Conservation (phyloP, 2,329 filamentous ascomycete species). For the Pyrenophora seminiperda region DNA sequence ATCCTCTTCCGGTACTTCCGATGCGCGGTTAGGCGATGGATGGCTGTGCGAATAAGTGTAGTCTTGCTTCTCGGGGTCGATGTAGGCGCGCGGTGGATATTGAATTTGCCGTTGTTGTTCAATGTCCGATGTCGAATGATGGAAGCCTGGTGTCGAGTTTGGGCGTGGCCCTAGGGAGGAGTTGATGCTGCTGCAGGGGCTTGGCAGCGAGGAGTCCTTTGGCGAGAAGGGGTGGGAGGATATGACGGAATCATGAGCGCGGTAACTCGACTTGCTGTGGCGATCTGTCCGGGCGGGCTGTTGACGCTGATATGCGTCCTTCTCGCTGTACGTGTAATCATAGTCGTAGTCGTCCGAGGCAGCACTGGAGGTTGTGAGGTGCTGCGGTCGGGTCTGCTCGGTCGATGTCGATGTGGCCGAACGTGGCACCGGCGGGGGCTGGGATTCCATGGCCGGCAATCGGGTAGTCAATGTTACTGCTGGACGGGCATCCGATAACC, state of each 20-base stretch:
- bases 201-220: slow-evolving; percentile 41
- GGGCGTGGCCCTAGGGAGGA: slow-evolving; percentile 29
- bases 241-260: slow-evolving; percentile 46
- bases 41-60: slow-evolving; percentile 26
- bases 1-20: slow-evolving; percentile 27
- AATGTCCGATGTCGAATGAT: slow-evolving; percentile 14
- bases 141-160: slow-evolving; percentile 23
- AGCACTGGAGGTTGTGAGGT: slow-evolving; percentile 14
- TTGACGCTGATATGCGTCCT: slow-evolving; percentile 27
- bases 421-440: slow-evolving; percentile 35
- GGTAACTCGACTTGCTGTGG: slow-evolving; percentile 33
- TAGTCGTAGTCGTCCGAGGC: slow-evolving; percentile 21
- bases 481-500: slow-evolving; percentile 35
- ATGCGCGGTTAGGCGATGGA: slow-evolving; percentile 27
- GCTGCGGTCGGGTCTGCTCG: slow-evolving; percentile 22
- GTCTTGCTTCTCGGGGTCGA: slow-evolving; percentile 43
- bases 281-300: slow-evolving; percentile 22
- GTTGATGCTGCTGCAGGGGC: slow-evolving; percentile 40
- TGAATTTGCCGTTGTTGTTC: slow-evolving; percentile 13
- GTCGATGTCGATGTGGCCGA: slow-evolving; percentile 31
- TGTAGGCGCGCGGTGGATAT: slow-evolving; percentile 34
- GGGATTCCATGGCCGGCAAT: slow-evolving; percentile 42
- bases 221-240: slow-evolving; percentile 47
- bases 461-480: slow-evolving; percentile 26
- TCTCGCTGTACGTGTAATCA: slow-evolving; percentile 32